Conservation (phyloP, 768 basidiomycete species). For the Boletus vermiculosoides region DNA sequence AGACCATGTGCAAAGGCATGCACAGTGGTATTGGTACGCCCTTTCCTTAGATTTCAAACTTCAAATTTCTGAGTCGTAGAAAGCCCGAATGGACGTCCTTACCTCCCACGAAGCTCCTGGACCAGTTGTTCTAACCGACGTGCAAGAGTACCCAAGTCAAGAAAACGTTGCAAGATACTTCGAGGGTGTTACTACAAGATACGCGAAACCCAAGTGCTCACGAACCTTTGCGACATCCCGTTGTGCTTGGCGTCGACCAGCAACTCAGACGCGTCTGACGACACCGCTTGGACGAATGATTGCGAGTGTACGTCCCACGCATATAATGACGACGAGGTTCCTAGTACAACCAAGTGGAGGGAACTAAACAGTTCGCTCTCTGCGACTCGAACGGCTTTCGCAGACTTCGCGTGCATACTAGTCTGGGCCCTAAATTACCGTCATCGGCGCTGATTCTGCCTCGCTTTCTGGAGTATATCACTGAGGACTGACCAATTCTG, state of each 20-base stretch:
- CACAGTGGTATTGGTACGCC: constrained; percentile 50
- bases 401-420: constrained; percentile 38
- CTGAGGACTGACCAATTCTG: constrained; percentile 51
- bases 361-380: constrained; percentile 49
- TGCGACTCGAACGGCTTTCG: constrained; percentile 43
- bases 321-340: constrained; percentile 65
- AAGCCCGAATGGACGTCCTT: constrained; percentile 4
- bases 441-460: constrained; percentile 1
- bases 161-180: constrained; percentile 61
- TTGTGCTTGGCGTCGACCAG: constrained; percentile 59
- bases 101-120: constrained; percentile 50
- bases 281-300: constrained; percentile 51
- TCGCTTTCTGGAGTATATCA: background rate
- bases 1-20: constrained; percentile 69
- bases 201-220: constrained; percentile 2
- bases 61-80: constrained; percentile 5
- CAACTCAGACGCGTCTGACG: constrained; percentile 36
- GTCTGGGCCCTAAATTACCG: constrained; percentile 47
- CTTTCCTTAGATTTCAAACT: constrained; percentile 35
- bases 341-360: constrained; percentile 57
- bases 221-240: constrained; percentile 55
- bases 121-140: constrained; percentile 64
- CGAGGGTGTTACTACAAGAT: background rate
- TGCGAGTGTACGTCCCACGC: constrained; percentile 58
- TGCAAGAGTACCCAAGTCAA: constrained; percentile 64